A percentile compares a stretch with the other conserved stretches of the same genome.
Evolutionary conservation across 23 red algal genomes (phyloP).

Genomic region (Pyropia yezoensis): DNA sequence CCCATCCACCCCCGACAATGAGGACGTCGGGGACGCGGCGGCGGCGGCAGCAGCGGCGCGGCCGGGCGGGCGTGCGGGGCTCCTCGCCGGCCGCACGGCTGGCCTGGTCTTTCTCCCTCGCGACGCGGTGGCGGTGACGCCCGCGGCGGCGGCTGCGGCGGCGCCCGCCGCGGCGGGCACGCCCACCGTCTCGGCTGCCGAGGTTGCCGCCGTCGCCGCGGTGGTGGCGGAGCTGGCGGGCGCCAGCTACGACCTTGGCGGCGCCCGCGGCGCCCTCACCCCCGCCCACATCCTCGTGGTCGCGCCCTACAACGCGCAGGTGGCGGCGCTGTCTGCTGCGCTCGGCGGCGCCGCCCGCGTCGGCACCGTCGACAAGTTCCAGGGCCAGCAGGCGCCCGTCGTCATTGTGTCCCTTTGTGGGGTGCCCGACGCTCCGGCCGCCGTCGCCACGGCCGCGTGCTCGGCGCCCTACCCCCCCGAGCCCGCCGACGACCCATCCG

Average conservation of each 20-base stretch:
- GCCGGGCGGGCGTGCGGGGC: too few species aligned
- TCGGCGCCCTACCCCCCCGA: conserved; percentile 5
- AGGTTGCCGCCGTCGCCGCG: conserved; percentile 14
- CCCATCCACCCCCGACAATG: neutral
- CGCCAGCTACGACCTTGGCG: conserved; percentile 5
- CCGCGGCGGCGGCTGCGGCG: too few species aligned
- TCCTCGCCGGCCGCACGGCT: too few species aligned
- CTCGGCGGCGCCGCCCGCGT: conserved; percentile 38
- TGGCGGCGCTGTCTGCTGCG: conserved; percentile 18
- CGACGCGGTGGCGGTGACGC: too few species aligned
- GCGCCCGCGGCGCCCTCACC: conserved; percentile 5
- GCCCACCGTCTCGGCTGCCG: conserved; percentile 1
- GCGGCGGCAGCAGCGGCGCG: too few species aligned
- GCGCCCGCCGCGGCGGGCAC: too few species aligned
- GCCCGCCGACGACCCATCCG: neutral
- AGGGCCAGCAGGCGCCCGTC: conserved; percentile 77
- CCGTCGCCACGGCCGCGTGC: neutral
- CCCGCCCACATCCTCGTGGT: conserved; percentile 71
- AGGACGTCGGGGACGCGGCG: too few species aligned
- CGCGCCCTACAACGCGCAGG: conserved; percentile 81
- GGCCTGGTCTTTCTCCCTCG: too few species aligned
- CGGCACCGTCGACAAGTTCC: conserved; percentile 91
- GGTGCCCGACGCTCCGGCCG: neutral
- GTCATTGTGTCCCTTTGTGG: conserved; percentile 51
- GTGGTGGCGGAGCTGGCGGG: conserved; percentile 19